These are phyloP conservation scores for Rostrohypoxylon terebratum DNA, from an alignment of 495 filamentous ascomycete genomes.

Conservation along the genomic window DNA sequence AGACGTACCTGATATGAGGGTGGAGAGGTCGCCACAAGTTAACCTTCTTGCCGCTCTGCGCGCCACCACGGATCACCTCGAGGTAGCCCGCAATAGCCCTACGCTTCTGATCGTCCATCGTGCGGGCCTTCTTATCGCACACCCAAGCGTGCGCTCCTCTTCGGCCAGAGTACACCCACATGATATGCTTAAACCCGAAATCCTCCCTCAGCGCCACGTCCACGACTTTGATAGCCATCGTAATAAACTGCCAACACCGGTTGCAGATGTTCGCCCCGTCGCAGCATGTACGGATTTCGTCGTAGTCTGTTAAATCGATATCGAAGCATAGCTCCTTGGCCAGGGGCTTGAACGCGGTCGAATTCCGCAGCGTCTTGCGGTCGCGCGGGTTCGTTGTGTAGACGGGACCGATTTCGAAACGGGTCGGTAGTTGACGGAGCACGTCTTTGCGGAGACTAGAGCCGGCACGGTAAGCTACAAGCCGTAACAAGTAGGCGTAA, in stretches of 20 bases:
- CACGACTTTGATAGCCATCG: constrained; percentile 95
- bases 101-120: constrained; percentile 84
- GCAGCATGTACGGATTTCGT: constrained; percentile 95
- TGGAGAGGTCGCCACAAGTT: constrained; percentile 88
- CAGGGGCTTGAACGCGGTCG: constrained; percentile 76
- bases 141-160: constrained; percentile 98
- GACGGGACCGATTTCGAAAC: constrained; percentile 97
- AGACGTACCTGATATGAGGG: constrained; percentile 78
- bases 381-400: constrained; percentile 94
- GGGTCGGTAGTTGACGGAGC: constrained; percentile 83
- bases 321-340: constrained; percentile 97
- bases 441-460: constrained; percentile 89
- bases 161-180: constrained; percentile 98
- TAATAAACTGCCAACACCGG: constrained; percentile 97
- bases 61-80: constrained; percentile 84
- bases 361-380: constrained; percentile 85
- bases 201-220: constrained; percentile 89
- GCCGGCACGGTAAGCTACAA: constrained; percentile 14
- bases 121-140: constrained; percentile 88
- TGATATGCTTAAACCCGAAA: constrained; percentile 94
- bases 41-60: constrained; percentile 86
- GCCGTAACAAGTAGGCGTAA: background rate
- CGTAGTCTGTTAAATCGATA: constrained; percentile 99
- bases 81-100: constrained; percentile 88
- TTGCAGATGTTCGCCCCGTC: constrained; percentile 90